phyloP scores from a whole-genome alignment of 139 green algal genomes.

The Yamagishiella unicocca region DNA sequence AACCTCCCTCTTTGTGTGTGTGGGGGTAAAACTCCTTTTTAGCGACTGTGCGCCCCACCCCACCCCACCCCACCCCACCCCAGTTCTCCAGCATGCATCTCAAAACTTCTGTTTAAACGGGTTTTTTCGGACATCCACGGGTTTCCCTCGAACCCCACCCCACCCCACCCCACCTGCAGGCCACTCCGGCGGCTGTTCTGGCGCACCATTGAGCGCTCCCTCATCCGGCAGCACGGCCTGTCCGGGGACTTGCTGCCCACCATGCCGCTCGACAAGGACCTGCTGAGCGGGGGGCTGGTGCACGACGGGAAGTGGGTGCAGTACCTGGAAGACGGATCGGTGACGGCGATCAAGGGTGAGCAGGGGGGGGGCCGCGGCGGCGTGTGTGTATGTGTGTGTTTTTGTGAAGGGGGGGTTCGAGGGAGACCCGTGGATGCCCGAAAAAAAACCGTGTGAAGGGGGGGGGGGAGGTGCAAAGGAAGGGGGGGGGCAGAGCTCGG shows the following conservation, averaged over 20 bases:
- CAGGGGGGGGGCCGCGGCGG: neutral
- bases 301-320: conserved; percentile 34
- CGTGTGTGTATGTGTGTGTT: neutral
- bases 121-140: too few species aligned
- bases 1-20: neutral
- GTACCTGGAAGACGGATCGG: neutral
- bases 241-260: conserved; percentile 13
- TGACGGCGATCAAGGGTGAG: conserved; percentile 6
- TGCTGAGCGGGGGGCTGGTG: conserved; percentile 29
- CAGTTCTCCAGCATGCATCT: too few species aligned
- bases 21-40: neutral
- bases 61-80: neutral
- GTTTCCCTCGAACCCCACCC: too few species aligned
- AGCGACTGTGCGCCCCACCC: neutral
- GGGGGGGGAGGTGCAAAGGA: neutral
- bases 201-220: conserved; percentile 9
- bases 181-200: conserved; percentile 42
- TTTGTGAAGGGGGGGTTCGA: neutral
- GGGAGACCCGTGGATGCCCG: neutral
- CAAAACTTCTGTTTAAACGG: too few species aligned
- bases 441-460: neutral
- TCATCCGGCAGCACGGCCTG: neutral
- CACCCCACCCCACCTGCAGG: neutral
- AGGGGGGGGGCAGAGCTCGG: too few species aligned
- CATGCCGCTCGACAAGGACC: conserved; percentile 22